phyloP scores from a whole-genome alignment of 2,329 filamentous ascomycete genomes.

The Aspergillus melleus region DNA sequence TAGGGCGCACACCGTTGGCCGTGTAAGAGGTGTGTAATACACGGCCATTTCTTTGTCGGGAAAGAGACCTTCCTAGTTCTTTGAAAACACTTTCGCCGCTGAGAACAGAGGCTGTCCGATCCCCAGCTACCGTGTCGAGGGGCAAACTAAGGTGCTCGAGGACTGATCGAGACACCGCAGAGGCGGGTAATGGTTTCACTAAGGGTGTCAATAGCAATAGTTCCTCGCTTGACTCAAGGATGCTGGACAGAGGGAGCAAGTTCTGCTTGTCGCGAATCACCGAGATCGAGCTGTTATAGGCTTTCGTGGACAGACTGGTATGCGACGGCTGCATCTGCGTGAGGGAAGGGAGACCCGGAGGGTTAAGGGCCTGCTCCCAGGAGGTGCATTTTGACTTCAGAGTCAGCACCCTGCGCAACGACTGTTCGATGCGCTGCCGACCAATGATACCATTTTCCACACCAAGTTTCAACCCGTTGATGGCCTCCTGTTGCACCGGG shows the following conservation, averaged over 20 bases:
- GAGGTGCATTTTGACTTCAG: conserved; percentile 85
- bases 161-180: conserved; percentile 70
- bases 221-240: conserved; percentile 82
- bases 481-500: conserved; percentile 84
- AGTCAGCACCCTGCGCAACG: conserved; percentile 72
- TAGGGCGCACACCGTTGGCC: conserved; percentile 84
- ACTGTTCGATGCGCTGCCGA: conserved; percentile 75
- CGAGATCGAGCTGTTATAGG: conserved; percentile 90
- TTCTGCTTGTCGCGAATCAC: conserved; percentile 88
- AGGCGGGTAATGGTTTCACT: conserved; percentile 89
- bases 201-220: conserved; percentile 84
- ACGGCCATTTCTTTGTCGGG: conserved; percentile 79
- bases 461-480: conserved; percentile 83
- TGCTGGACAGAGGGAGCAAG: conserved; percentile 76
- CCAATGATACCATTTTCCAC: conserved; percentile 89
- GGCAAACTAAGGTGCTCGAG: conserved; percentile 53
- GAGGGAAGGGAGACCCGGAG: conserved; percentile 73
- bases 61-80: conserved; percentile 83
- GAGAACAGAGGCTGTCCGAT: conserved; percentile 68
- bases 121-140: conserved; percentile 57
- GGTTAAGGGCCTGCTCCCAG: conserved; percentile 89
- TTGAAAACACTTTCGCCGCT: conserved; percentile 91
- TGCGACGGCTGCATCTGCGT: conserved; percentile 81
- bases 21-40: conserved; percentile 94
- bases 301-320: conserved; percentile 74